These are phyloP conservation scores for Geosmithia flava DNA, from an alignment of 2,329 filamentous ascomycete species.

Conservation along the genomic window DNA sequence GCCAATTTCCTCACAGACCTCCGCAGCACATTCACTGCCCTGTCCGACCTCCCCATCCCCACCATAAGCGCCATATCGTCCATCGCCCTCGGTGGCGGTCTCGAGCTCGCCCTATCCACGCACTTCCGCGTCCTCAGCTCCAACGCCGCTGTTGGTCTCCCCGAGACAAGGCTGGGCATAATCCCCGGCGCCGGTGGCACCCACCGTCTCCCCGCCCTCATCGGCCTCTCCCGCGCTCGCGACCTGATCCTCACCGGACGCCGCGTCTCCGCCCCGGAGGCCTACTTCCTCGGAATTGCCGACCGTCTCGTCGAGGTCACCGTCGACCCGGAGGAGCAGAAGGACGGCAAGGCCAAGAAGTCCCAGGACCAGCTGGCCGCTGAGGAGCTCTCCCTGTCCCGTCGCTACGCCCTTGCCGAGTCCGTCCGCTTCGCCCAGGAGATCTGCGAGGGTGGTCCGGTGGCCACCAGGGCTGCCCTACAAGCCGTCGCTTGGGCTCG, in stretches of 20 bases:
- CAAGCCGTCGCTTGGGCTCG: slow-evolving; percentile 62
- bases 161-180: slow-evolving; percentile 87
- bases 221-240: slow-evolving; percentile 70
- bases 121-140: slow-evolving; percentile 80
- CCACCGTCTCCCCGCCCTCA: slow-evolving; percentile 68
- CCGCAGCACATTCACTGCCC: slow-evolving; percentile 59
- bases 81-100: slow-evolving; percentile 78
- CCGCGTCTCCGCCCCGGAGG: slow-evolving; percentile 70
- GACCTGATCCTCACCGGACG: slow-evolving; percentile 86
- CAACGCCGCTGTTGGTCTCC: slow-evolving; percentile 66
- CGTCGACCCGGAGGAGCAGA: slow-evolving; percentile 31
- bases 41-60: slow-evolving; percentile 70
- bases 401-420: slow-evolving; percentile 59
- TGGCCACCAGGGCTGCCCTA: slow-evolving; percentile 70
- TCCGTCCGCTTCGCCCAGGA: slow-evolving; percentile 68
- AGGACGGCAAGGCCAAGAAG: slow-evolving; percentile 14
- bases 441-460: slow-evolving; percentile 81
- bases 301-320: slow-evolving; percentile 79
- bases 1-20: slow-evolving; percentile 65
- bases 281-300: slow-evolving; percentile 82
- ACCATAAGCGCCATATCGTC: slow-evolving; percentile 83
- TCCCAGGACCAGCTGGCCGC: slow-evolving; percentile 2
- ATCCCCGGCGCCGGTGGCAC: slow-evolving; percentile 92
- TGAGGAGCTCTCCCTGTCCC: slow-evolving; percentile 41
- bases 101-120: slow-evolving; percentile 84